Evolutionary conservation across 2,329 filamentous ascomycete genomes (phyloP).

Genomic region (Penicillium oxalicum): DNA sequence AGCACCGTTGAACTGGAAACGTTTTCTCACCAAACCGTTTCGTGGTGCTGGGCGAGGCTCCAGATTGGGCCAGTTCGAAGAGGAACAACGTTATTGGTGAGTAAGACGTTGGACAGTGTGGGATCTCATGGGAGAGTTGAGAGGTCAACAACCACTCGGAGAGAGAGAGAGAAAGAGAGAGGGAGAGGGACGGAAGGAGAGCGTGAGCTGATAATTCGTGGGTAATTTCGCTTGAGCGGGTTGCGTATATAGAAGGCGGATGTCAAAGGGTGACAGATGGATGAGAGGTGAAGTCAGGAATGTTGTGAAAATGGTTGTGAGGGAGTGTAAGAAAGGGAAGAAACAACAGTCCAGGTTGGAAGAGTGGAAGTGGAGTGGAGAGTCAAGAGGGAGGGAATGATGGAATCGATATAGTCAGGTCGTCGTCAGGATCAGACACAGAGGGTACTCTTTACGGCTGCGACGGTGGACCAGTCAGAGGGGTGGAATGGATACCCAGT

Average conservation of each 20-base stretch:
- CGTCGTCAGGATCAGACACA: background rate
- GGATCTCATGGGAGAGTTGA: conserved; percentile 1
- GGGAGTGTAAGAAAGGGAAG: background rate
- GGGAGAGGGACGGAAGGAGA: background rate
- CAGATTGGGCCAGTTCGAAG: conserved; percentile 13
- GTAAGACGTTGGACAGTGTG: background rate
- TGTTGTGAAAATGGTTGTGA: background rate
- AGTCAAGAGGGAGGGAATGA: conserved; percentile 1
- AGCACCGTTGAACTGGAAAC: conserved; percentile 12
- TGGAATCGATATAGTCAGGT: conserved; percentile 4
- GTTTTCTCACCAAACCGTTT: conserved; percentile 21
- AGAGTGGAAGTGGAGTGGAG: conserved; percentile 1
- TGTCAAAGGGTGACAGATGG: background rate
- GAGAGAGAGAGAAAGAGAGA: background rate
- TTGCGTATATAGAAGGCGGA: too few relatives aligned
- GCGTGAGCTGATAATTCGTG: background rate
- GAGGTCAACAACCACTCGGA: too few relatives aligned
- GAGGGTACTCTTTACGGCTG: background rate
- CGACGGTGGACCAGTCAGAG: background rate
- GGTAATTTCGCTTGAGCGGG: too few relatives aligned
- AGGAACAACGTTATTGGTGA: conserved; percentile 9
- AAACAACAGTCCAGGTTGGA: background rate
- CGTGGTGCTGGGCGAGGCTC: conserved; percentile 15
- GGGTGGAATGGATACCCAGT: too few relatives aligned
- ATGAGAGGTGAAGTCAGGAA: background rate